Evolutionary conservation across 2,329 filamentous ascomycete species (phyloP).

Genomic region (Colletotrichum sp.): DNA sequence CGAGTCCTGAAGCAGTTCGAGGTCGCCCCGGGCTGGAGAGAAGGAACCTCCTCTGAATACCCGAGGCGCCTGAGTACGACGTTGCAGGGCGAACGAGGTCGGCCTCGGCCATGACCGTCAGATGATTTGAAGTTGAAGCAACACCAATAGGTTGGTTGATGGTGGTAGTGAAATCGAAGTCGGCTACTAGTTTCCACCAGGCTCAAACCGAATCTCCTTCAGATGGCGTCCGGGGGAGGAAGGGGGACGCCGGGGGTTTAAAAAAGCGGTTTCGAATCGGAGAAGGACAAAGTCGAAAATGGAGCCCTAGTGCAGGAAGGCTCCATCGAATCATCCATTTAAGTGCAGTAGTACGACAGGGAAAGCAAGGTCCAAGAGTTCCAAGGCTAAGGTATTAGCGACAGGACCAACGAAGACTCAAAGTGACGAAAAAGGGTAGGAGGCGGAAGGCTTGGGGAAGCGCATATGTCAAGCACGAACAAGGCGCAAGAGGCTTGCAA

Average conservation of each 20-base stretch:
- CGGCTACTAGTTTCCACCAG: constrained; percentile 16
- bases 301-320: constrained; percentile 20
- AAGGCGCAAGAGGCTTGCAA: neutral
- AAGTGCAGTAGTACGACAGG: neutral
- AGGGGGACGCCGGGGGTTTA: constrained; percentile 7
- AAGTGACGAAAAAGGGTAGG: constrained; percentile 17
- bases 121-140: neutral
- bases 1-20: constrained; percentile 13
- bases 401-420: neutral
- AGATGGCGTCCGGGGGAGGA: constrained; percentile 17
- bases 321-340: constrained; percentile 9
- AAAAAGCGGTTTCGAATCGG: constrained; percentile 12
- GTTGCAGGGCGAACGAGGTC: constrained; percentile 17
- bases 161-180: neutral
- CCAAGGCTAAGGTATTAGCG: neutral
- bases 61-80: constrained; percentile 18
- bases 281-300: constrained; percentile 2
- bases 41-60: constrained; percentile 15
- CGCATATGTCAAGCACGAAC: neutral
- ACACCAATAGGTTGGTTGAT: neutral
- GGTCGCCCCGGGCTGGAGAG: constrained; percentile 20
- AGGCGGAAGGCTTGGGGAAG: neutral
- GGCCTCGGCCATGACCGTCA: constrained; percentile 17
- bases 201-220: constrained; percentile 2
- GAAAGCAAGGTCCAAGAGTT: neutral